These are phyloP conservation scores for Paraleonurus japonicus DNA, from an alignment of 257 asterid species.

Conservation along the genomic window DNA sequence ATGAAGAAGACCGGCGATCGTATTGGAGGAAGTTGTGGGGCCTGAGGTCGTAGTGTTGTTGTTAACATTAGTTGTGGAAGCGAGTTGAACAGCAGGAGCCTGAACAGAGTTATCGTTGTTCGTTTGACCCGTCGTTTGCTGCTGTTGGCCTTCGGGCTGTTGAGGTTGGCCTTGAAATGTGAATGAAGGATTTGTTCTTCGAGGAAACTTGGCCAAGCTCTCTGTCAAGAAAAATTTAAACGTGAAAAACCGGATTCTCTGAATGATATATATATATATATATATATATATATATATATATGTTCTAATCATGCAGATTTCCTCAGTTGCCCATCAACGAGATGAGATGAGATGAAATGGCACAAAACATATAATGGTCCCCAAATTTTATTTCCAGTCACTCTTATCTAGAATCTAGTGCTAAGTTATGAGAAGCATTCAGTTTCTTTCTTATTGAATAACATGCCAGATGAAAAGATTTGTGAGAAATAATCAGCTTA, in stretches of 20 bases:
- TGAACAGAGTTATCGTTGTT: conserved; percentile 52
- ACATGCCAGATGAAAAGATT: conserved; percentile 1
- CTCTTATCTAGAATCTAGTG: neutral
- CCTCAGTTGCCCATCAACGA: neutral
- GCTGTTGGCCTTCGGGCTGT: conserved; percentile 59
- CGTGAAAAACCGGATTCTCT: neutral
- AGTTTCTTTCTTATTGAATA: neutral
- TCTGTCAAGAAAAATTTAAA: conserved; percentile 45
- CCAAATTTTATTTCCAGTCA: conserved; percentile 6
- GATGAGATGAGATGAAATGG: neutral
- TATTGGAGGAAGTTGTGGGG: conserved; percentile 46
- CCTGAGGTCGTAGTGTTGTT: conserved; percentile 43
- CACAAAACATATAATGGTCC: neutral
- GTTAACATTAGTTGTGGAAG: conserved; percentile 52
- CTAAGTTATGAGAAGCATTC: neutral
- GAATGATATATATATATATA: too few relatives aligned
- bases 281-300: too few relatives aligned
- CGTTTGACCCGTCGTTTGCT: conserved; percentile 54
- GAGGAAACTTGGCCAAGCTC: conserved; percentile 90
- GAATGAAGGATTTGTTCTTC: conserved; percentile 58
- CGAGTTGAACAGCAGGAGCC: conserved; percentile 46
- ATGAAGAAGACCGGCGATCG: conserved; percentile 65
- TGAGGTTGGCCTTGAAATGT: conserved; percentile 62
- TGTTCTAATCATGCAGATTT: neutral
- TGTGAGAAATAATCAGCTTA: conserved; percentile 34